Base-by-base conservation (phyloP, 352 stramenopile species). In the Pythium phragmitis region DNA sequence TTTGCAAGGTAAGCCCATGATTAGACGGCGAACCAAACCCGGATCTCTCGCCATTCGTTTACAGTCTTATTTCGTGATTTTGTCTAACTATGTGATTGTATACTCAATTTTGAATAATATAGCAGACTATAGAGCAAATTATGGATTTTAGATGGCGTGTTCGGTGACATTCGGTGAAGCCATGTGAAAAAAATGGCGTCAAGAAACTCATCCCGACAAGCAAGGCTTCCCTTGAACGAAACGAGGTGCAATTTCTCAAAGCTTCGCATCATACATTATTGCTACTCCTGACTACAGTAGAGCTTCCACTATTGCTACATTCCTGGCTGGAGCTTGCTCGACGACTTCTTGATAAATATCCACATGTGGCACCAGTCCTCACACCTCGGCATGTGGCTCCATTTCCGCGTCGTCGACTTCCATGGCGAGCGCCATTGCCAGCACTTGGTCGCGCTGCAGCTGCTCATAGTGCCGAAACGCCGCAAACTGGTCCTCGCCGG, bases 391-490 rank as follows among this genome's bases (percentile, higher is more conserved):
- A 45, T 82, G 73, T 12, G 77, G 79, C 56, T 73, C 66, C 26
- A 78, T 73, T 52, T 75, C 64, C 12, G 71, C 46, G 42, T 74
- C 66, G 30, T 89, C 78, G 4, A 72, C 73, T 49, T 89, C 68
- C 68, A 87, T 80, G 0, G 79, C 75, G 47, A 88, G 74, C 50
- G 76, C 72, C 69, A 79, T 74, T 7, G 79, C 75, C 13, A 86
- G 52, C 59, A 81, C 67, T 36, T 88, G 71, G 45, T 87, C 78
- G 9, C 70, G 75, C 8, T 75, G 72, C 36, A 86, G 62, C 57
- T 88, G 79, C 43, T 87, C 76, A 63, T 77, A 88, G 56, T 82
- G 70, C 42, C 80, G 76, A 67, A 88, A 72, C n/a, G 81, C 81
- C 13, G 75, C 81, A 60, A 85, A 79, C 58, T 90, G 81, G 49